Base-by-base conservation (phyloP, 2,329 filamentous ascomycete genomes). In the Aspergillus niger region DNA sequence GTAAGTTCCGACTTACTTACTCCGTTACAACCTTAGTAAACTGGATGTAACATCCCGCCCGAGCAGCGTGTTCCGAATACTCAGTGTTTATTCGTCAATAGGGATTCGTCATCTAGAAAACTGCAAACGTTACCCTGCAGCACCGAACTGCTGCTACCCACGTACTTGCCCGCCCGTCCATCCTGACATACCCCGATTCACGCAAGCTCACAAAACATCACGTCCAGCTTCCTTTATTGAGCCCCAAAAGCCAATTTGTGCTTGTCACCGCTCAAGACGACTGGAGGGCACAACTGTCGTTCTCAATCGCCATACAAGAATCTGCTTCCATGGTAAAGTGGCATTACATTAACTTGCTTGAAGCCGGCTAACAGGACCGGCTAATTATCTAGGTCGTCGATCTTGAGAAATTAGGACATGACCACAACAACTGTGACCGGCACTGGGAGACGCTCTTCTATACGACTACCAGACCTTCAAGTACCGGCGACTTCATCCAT, bases 401-500 rank as follows among this genome's bases (percentile, higher is more conserved):
- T 48, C n/a, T 47, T 17, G 36, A 17, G 36, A 30, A 28, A 43
- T 28, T 59, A 55, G 63, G 71, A 59, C 57, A 79, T 79, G 77
- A 76, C 74, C 57, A 78, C 76, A 57, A 77, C 75, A 8, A 76
- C 73, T 59, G 69, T 77, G 58, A 75, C 74, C 44, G 75, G 74
- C 47, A 73, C 75, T 64, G 76, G 74, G 56, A 74, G 74, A 70
- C 75, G 72, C 59, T 65, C 76, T 53, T 77, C 76, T 39, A 72
- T 76, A 65, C 72, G 71, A 63, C 75, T 75, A 61, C 53, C 71
- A 32, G 74, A 75, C 51, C 65, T 75, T 60, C 70, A 74, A 59
- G 65, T 70, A n/a, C 67, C 70, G 57, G 69, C 65, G 20, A 72
- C 69, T 38, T 57, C 68, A 20, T 63, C 71, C 10, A 68, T 56